Evolutionary conservation across 176 grass and related monocot species (phyloP).

Genomic region (Pontederia paniculata): DNA sequence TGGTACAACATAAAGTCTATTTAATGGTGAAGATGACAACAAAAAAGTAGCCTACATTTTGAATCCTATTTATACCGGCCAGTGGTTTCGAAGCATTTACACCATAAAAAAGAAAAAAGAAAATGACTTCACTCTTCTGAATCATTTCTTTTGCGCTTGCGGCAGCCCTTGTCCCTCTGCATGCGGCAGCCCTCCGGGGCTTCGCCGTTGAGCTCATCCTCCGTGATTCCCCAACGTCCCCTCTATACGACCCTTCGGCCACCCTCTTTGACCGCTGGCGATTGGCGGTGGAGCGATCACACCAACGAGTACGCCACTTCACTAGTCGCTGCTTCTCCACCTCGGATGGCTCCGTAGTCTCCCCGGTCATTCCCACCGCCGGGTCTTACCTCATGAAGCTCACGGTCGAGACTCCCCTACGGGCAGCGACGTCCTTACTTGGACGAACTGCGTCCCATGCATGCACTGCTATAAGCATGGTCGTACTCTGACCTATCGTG

Average conservation of each 20-base stretch:
- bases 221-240: conserved; percentile 14
- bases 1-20: too few relatives aligned
- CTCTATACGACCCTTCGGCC: conserved; percentile 4
- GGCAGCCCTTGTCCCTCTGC: too few relatives aligned
- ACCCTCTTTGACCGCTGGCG: not conserved
- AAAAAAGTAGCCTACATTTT: too few relatives aligned
- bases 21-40: too few relatives aligned
- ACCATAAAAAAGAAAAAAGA: too few relatives aligned
- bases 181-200: too few relatives aligned
- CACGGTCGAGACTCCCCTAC: conserved; percentile 1
- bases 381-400: not conserved
- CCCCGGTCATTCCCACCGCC: too few relatives aligned
- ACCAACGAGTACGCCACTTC: not conserved
- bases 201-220: conserved; percentile 16
- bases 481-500: not conserved
- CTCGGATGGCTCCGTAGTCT: not conserved
- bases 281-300: not conserved
- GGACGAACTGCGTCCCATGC: conserved; percentile 18
- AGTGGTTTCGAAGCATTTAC: too few relatives aligned
- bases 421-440: conserved; percentile 20
- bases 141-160: too few relatives aligned
- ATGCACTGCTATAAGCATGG: not conserved
- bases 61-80: too few relatives aligned
- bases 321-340: too few relatives aligned
- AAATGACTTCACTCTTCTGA: too few relatives aligned